A percentile compares a stretch with the other conserved stretches of the same genome.
Evolutionary conservation across 108 stramenopile genomes (phyloP).

Genomic region (Schizochytrium sp.): DNA sequence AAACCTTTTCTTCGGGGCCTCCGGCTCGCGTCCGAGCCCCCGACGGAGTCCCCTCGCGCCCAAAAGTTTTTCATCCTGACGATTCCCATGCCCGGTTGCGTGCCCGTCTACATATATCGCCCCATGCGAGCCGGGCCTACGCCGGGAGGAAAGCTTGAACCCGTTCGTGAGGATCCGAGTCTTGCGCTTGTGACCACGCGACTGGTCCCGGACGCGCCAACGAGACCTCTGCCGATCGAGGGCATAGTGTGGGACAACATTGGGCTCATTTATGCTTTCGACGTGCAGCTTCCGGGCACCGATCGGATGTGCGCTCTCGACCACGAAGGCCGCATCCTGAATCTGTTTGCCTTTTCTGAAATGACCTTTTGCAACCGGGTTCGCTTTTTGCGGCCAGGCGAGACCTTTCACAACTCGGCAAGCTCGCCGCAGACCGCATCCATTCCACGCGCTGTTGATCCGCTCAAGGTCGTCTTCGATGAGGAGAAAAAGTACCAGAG

Average conservation of each 20-base stretch:
- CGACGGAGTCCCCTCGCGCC: not conserved
- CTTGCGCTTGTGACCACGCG: not conserved
- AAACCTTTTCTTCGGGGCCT: not conserved
- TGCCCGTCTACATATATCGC: not conserved
- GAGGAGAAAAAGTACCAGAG: slow-evolving; percentile 3
- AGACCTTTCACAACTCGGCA: not conserved
- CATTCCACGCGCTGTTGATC: not conserved
- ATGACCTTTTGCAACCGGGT: not conserved
- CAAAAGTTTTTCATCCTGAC: not conserved
- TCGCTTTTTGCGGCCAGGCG: not conserved
- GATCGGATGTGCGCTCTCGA: not conserved
- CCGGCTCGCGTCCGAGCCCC: not conserved
- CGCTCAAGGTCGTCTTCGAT: not conserved
- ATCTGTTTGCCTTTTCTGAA: not conserved
- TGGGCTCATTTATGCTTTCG: slow-evolving; percentile 1
- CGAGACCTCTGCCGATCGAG: not conserved
- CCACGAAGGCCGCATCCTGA: not conserved
- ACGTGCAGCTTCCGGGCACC: not conserved
- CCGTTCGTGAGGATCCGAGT: not conserved
- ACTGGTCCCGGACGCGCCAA: not conserved
- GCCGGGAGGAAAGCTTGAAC: not conserved
- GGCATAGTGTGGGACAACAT: not conserved
- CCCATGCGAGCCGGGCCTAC: not conserved
- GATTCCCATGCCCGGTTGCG: not conserved
- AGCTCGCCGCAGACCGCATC: not conserved